phyloP scores from a whole-genome alignment of 2,329 filamentous ascomycete genomes.

The Teratosphaeria nubilosa region DNA sequence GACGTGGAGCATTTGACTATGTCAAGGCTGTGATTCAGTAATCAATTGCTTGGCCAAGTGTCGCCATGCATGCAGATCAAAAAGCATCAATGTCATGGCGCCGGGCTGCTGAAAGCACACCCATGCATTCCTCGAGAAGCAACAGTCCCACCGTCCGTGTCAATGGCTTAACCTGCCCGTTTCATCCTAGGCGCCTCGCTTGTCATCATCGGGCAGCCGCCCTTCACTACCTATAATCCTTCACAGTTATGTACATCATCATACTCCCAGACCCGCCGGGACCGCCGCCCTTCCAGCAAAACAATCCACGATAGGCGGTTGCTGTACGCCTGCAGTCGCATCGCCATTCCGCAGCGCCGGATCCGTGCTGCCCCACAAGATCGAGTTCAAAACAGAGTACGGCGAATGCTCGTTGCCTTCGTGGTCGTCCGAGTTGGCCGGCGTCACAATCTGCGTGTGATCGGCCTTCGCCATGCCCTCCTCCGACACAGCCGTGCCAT shows the following conservation, averaged over 20 bases:
- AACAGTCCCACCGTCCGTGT: neutral
- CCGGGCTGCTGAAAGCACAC: neutral
- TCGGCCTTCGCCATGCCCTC: slow-evolving; percentile 12
- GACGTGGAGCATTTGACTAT: too few species aligned
- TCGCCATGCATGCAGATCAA: neutral
- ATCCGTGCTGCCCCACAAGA: slow-evolving; percentile 25
- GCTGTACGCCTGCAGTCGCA: neutral
- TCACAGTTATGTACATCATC: neutral
- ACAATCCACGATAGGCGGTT: neutral
- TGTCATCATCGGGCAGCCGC: neutral
- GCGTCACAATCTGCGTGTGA: slow-evolving; percentile 17
- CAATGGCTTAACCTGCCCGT: neutral
- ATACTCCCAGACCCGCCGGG: neutral
- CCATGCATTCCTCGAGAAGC: neutral
- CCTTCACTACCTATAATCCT: neutral
- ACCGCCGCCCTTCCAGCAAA: neutral
- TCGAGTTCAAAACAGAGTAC: slow-evolving; percentile 40
- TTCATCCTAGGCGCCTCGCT: neutral
- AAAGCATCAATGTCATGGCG: neutral
- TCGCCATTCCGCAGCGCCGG: neutral
- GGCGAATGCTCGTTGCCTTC: slow-evolving; percentile 33
- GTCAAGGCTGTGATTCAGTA: too few species aligned
- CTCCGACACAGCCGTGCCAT: slow-evolving; percentile 1
- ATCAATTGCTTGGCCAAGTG: too few species aligned
- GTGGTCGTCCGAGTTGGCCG: slow-evolving; percentile 15